Evolutionary conservation across 352 stramenopile species (phyloP), one percentile per base, ranked within the genome.

Genomic region (Phytophthora podocarpi): DNA sequence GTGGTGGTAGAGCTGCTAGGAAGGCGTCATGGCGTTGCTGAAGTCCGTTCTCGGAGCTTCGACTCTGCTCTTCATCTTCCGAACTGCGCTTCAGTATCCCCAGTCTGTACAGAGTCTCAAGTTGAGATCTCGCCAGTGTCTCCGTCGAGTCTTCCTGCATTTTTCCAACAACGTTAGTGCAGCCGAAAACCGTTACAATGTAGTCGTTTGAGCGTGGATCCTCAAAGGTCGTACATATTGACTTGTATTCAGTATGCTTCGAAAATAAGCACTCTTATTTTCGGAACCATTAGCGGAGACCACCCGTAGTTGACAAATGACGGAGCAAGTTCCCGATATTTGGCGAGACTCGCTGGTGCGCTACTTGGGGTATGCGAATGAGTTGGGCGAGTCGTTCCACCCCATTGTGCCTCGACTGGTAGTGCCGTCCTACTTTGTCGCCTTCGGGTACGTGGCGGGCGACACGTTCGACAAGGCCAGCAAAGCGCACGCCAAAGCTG

Each of bases 291-390:
- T 49, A 56, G 8, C 64, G 32, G 47, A 57, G 52, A 45, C 30
- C 54, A 18, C 16, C 9, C 16, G 4, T 30, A n/a, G 26, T 49
- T 23, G 5, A 30, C 11, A n/a, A 55, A 23, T 39, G 46, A 42
- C 26, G n/a, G n/a, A 18, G 27, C 36, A 46, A 52, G 51, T 24
- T 10, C 13, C 21, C 18, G 90, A 97, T 54, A 74, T 97, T 18
- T 95, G 86, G 67, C 75, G 90, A 18, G 87, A 97, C 63, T 91
- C 87, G 45, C 73, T 89, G n/a, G 64, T 97, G 61, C 82, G 90
- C 20, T 95, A 96, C 67, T 40, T 96, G 42, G 90, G 90, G 37
- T 97, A 97, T 57, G 79, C 90, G 40, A 97, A 97, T 59, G 90
- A 97, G 61, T 62, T 96, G 15, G 89, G 89, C 56, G 89, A 97